Evolutionary conservation across 169 alveolate species (phyloP), one percentile per base, ranked within the genome.

Genomic region (Cryptosporidium meleagridis): DNA sequence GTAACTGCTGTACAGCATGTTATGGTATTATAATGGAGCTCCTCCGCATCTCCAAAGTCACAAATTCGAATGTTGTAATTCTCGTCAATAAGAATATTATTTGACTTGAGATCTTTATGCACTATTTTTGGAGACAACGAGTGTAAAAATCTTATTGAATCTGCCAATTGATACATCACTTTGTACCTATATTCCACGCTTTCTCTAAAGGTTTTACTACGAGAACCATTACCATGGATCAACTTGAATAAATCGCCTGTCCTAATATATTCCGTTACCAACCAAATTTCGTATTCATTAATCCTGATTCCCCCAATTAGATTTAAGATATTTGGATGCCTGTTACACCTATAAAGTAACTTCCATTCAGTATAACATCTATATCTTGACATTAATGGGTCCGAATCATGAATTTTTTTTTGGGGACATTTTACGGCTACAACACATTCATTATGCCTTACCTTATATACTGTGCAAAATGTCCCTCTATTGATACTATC

Each of bases 41-140:
- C 92, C 18, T 86, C 92, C 7, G 92, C 92, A 45, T 86, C 92
- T 0, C 99, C 99, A 86, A 97, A 95, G 86, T 97, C 99, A 29
- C 97, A 95, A 55, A 97, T 91, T 84, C 95, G 95, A 14, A 95
- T 93, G 29, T 93, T 87, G 33, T 85, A 85, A 53, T 95, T 85
- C 31, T 86, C 93, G 84, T 95, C 97, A 37, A 97, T 53, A 58
- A 96, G 91, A 31, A 97, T 92, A 69, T 97, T 97, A 89, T 96
- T 97, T 18, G 97, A 97, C 53, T 97, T 97, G 73, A 97, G 93
- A 93, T 97, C 98, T 80, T 98, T 91, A 86, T 97, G 98, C 23
- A 94, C 93, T 59, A 95, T 91, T 44, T 96, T 95, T 39, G 98
- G 98, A 45, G 96, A 51, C 10, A 69, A 61, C 7, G 92, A 68